Percentiles rank a stretch among this genome's conserved stretches.
phyloP scores from a whole-genome alignment of 768 basidiomycete species.

The Obba rivulosa region DNA sequence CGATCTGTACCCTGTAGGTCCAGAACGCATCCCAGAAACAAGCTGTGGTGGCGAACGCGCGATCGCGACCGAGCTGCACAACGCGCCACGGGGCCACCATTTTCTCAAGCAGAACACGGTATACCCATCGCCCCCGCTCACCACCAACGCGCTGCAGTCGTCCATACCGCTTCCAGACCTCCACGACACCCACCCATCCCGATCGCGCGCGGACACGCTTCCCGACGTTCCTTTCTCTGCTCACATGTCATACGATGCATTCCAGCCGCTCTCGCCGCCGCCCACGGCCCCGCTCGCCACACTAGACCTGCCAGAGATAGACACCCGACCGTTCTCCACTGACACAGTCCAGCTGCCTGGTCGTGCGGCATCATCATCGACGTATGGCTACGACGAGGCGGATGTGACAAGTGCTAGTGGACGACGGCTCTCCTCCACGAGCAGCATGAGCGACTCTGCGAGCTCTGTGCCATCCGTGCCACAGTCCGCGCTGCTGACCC shows the following conservation, averaged over 20 bases:
- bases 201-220: slow-evolving; percentile 3
- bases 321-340: not conserved
- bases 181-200: slow-evolving; percentile 1
- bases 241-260: slow-evolving; percentile 12
- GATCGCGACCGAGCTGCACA: slow-evolving; percentile 4
- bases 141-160: slow-evolving; percentile 15
- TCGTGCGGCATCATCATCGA: too few species aligned
- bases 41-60: not conserved
- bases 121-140: slow-evolving; percentile 20
- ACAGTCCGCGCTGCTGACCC: too few species aligned
- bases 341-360: too few species aligned
- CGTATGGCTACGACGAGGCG: too few species aligned
- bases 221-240: not conserved
- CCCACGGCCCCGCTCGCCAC: slow-evolving; percentile 11
- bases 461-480: too few species aligned
- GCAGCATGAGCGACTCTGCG: too few species aligned
- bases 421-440: too few species aligned
- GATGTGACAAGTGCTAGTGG: too few species aligned
- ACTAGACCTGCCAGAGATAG: slow-evolving; percentile 8
- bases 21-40: not conserved
- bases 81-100: slow-evolving; percentile 8
- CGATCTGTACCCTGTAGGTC: slow-evolving; percentile 4
- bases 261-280: slow-evolving; percentile 14
- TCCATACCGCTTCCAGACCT: slow-evolving; percentile 17
- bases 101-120: not conserved